Percentiles rank a stretch among this genome's conserved stretches.
These are phyloP conservation scores for Phenoliferia sp. DNA, from an alignment of 1,284 basidiomycete genomes.

Conservation along the genomic window DNA sequence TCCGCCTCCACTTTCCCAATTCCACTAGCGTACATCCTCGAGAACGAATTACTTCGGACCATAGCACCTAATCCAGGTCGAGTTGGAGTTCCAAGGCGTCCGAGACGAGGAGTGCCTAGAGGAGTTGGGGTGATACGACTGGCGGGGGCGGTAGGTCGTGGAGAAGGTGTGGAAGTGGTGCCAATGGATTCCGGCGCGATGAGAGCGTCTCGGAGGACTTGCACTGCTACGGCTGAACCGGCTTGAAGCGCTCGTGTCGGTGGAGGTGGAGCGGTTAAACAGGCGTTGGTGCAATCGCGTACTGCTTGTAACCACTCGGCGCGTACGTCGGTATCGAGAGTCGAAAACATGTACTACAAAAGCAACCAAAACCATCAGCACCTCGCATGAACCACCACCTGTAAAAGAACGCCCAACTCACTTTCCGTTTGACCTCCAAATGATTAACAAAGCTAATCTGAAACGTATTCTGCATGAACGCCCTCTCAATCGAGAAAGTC, in stretches of 20 bases:
- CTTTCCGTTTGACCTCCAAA: constrained; percentile 59
- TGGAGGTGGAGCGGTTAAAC: constrained; percentile 38
- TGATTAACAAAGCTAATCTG: constrained; percentile 64
- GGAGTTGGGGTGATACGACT: constrained; percentile 15
- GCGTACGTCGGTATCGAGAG: constrained; percentile 66
- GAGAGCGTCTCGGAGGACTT: constrained; percentile 75
- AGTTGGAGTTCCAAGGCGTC: constrained; percentile 21
- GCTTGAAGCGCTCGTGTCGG: constrained; percentile 55
- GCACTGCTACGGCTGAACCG: constrained; percentile 66
- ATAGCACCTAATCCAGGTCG: constrained; percentile 14
- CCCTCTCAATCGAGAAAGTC: constrained; percentile 72
- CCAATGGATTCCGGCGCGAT: constrained; percentile 45
- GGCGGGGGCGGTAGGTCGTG: constrained; percentile 28
- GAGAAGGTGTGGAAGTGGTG: constrained; percentile 19
- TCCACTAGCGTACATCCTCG: constrained; percentile 34
- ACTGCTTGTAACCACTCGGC: constrained; percentile 69
- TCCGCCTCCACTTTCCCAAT: constrained; percentile 23
- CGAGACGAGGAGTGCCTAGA: not conserved
- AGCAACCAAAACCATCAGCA: not conserved
- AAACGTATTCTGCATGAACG: constrained; percentile 64
- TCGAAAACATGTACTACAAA: constrained; percentile 75
- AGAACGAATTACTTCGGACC: constrained; percentile 35
- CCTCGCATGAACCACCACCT: not conserved
- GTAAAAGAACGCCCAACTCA: not conserved
- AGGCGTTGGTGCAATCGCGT: constrained; percentile 59